These are phyloP conservation scores for Dioszegia aurantiaca DNA, from an alignment of 768 basidiomycete genomes.

Conservation along the genomic window DNA sequence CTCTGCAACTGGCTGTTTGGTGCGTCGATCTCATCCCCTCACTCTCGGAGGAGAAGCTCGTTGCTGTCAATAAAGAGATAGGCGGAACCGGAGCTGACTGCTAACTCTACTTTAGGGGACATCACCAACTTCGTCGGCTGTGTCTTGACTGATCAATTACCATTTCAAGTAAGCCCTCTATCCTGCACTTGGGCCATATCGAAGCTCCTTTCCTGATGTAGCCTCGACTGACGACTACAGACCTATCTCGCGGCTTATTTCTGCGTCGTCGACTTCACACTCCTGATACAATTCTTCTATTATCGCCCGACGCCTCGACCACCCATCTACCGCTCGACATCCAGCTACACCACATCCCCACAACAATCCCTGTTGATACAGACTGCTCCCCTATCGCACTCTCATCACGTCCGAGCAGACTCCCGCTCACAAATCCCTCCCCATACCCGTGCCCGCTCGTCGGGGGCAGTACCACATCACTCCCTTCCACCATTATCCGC, in stretches of 20 bases:
- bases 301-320: conserved; percentile 54
- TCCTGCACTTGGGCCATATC: too few species aligned
- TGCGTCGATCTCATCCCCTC: too few species aligned
- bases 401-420: not conserved
- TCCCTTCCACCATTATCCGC: conserved; percentile 1
- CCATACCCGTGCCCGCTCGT: conserved; percentile 4
- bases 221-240: conserved; percentile 53
- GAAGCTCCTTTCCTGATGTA: not conserved
- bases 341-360: conserved; percentile 21
- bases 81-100: conserved; percentile 15
- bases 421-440: not conserved
- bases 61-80: too few species aligned
- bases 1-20: conserved; percentile 89
- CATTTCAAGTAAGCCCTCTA: conserved; percentile 72
- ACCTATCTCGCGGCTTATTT: conserved; percentile 91
- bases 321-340: conserved; percentile 10
- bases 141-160: conserved; percentile 84
- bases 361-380: conserved; percentile 35
- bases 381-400: not conserved
- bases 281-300: conserved; percentile 78
- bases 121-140: conserved; percentile 78
- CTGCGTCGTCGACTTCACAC: conserved; percentile 70
- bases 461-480: conserved; percentile 1
- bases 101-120: conserved; percentile 70
- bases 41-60: not conserved